Conservation (phyloP, 2,329 filamentous ascomycete species). For the Akanthomyces uredinophilus region DNA sequence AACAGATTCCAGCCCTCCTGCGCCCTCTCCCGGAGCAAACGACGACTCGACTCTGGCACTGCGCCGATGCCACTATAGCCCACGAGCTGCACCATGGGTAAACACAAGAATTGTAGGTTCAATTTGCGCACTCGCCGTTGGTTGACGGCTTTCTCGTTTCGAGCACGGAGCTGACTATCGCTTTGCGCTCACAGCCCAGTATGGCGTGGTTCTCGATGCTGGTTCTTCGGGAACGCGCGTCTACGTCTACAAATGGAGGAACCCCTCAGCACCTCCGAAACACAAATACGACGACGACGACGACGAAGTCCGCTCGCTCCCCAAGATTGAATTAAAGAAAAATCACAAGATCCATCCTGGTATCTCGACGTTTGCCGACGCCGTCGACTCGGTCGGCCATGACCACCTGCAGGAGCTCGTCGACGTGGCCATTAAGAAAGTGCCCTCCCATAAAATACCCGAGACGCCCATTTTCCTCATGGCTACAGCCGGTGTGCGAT, state of each 20-base stretch:
- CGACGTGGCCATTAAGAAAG: slow-evolving; percentile 71
- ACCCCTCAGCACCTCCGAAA: slow-evolving; percentile 60
- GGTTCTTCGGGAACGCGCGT: slow-evolving; percentile 95
- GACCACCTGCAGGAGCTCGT: slow-evolving; percentile 78
- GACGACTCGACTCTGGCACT: not conserved
- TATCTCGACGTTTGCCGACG: slow-evolving; percentile 82
- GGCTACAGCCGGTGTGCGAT: slow-evolving; percentile 90
- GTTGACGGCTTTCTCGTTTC: not conserved
- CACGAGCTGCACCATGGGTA: slow-evolving; percentile 10
- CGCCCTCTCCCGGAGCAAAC: not conserved
- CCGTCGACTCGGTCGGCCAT: slow-evolving; percentile 68
- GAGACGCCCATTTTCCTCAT: slow-evolving; percentile 93
- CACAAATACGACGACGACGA: slow-evolving; percentile 29
- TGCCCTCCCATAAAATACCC: slow-evolving; percentile 69
- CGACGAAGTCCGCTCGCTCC: slow-evolving; percentile 56
- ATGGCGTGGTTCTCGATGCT: slow-evolving; percentile 94
- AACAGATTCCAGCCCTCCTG: too few relatives aligned
- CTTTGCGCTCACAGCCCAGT: slow-evolving; percentile 47
- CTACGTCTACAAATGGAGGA: slow-evolving; percentile 91
- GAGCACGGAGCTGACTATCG: not conserved
- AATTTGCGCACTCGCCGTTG: not conserved
- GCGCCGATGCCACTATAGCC: slow-evolving; percentile 1
- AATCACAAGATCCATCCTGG: slow-evolving; percentile 93
- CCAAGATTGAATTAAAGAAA: slow-evolving; percentile 76
- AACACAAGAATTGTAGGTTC: slow-evolving; percentile 30